Evolutionary conservation across 495 filamentous ascomycete genomes (phyloP).

Genomic region (Xylaria palmicola): DNA sequence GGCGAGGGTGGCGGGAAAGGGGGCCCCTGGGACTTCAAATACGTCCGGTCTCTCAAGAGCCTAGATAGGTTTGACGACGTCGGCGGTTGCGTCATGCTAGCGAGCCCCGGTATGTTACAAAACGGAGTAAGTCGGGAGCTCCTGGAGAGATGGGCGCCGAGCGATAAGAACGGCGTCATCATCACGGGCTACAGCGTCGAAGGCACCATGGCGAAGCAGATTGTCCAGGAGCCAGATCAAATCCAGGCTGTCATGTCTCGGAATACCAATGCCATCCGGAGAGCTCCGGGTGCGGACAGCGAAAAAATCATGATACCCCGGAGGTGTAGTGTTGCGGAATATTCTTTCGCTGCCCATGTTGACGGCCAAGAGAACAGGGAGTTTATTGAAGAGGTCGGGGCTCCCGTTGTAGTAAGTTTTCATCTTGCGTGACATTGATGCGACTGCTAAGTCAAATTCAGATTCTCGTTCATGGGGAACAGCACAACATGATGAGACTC

Average conservation of each 20-base stretch:
- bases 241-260: constrained; percentile 91
- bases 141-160: constrained; percentile 92
- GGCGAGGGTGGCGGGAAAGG: constrained; percentile 68
- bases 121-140: constrained; percentile 90
- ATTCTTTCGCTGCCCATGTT: constrained; percentile 93
- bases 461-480: constrained; percentile 96
- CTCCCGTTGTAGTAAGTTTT: constrained; percentile 81
- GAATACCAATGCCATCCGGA: constrained; percentile 51
- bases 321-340: constrained; percentile 87
- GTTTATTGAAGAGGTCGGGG: constrained; percentile 89
- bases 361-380: constrained; percentile 93
- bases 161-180: constrained; percentile 90
- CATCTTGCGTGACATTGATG: neutral
- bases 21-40: constrained; percentile 96
- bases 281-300: constrained; percentile 57
- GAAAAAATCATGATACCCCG: constrained; percentile 90
- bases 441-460: constrained; percentile 26
- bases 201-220: constrained; percentile 94
- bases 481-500: constrained; percentile 96
- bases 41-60: constrained; percentile 83
- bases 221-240: constrained; percentile 88
- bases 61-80: constrained; percentile 96
- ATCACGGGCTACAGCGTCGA: constrained; percentile 98
- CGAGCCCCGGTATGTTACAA: constrained; percentile 95
- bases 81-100: constrained; percentile 94